Evolutionary conservation across 78 protist species (phyloP).

Genomic region (Dictyostelium brefeldianum): DNA sequence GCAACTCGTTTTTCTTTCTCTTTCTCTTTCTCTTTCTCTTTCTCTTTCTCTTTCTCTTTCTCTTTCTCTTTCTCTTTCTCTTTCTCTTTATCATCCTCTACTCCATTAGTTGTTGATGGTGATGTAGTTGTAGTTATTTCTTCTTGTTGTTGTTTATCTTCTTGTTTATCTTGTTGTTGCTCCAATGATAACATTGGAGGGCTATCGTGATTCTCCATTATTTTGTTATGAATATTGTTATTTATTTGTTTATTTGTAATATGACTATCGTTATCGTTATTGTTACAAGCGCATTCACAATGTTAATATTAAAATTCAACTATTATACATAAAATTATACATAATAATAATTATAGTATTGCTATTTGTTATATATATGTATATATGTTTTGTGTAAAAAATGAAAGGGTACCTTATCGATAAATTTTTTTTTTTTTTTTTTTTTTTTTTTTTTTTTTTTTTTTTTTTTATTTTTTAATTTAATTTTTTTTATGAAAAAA

Average conservation of each 20-base stretch:
- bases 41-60: background rate
- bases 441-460: background rate
- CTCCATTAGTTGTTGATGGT: background rate
- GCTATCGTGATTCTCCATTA: background rate
- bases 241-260: too few species aligned
- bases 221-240: too few species aligned
- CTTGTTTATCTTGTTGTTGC: background rate
- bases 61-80: background rate
- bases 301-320: too few species aligned
- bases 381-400: too few species aligned
- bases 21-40: background rate
- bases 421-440: too few species aligned
- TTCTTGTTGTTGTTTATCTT: background rate
- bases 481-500: too few species aligned
- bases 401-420: too few species aligned
- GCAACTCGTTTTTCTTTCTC: background rate
- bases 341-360: background rate
- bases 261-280: too few species aligned
- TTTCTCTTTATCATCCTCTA: background rate
- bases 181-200: background rate
- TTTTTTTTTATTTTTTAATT: too few species aligned
- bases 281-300: background rate
- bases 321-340: too few species aligned
- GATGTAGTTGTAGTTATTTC: background rate
- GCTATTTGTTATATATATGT: background rate